A percentile compares a stretch with the other conserved stretches of the same genome.
Evolutionary conservation across 2,329 filamentous ascomycete genomes (phyloP).

Genomic region (Fusarium nodosum): DNA sequence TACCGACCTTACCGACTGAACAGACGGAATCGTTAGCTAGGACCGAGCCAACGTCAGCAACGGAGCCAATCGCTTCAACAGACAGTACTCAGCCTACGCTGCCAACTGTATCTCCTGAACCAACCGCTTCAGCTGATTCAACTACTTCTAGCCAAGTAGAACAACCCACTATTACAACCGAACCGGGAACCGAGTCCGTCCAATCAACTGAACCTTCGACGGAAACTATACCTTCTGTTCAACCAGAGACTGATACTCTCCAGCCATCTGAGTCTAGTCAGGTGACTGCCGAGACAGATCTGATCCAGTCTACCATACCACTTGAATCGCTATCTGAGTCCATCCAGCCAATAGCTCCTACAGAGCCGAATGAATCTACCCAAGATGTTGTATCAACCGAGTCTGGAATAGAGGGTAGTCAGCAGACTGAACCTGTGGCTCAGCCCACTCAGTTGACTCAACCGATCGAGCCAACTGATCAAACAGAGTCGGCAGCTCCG

Average conservation of each 20-base stretch:
- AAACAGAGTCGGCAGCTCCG: not conserved
- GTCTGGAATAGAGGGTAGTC: fast-evolving
- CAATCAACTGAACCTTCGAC: not conserved
- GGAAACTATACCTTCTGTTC: not conserved
- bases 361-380: not conserved
- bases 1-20: not conserved
- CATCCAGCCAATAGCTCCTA: not conserved
- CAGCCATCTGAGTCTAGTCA: not conserved
- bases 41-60: not conserved
- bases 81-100: not conserved
- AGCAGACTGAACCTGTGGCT: not conserved
- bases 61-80: not conserved
- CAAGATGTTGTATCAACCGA: not conserved
- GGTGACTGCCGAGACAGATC: not conserved
- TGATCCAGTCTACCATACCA: not conserved
- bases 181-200: not conserved
- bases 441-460: not conserved
- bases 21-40: not conserved
- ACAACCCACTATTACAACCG: not conserved
- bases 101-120: not conserved
- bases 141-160: not conserved
- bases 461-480: too few relatives aligned
- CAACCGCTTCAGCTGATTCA: too few relatives aligned
- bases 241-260: not conserved
- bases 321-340: not conserved